A percentile compares a stretch with the other conserved stretches of the same genome.
These are phyloP conservation scores for Coccomyxa subellipsoidea DNA, from an alignment of 163 green algal genomes.

Conservation along the genomic window DNA sequence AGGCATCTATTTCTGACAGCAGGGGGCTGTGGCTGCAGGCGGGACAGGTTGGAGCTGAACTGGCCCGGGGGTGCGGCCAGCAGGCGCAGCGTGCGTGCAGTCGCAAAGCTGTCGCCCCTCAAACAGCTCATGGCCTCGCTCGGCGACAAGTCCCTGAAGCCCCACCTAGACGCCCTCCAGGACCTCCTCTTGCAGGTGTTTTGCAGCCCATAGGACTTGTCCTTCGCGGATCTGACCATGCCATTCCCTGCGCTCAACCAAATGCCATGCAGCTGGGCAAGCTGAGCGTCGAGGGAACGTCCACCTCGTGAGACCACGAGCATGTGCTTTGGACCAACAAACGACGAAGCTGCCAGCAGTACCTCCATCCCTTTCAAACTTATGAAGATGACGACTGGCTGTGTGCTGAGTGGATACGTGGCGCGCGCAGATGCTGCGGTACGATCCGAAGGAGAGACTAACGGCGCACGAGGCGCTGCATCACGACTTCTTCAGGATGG, in stretches of 20 bases:
- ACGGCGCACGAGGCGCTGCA: conserved; percentile 41
- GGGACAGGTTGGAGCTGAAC: conserved; percentile 45
- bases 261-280: background rate
- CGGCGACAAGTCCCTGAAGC: conserved; percentile 13
- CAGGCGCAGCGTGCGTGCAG: conserved; percentile 69
- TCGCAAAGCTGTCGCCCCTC: conserved; percentile 54
- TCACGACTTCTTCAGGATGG: conserved; percentile 50
- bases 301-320: background rate
- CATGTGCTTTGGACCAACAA: background rate
- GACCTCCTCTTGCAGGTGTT: background rate
- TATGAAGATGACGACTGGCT: conserved; percentile 9
- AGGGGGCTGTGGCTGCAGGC: background rate
- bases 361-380: conserved; percentile 5
- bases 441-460: conserved; percentile 36
- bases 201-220: background rate
- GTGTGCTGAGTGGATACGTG: conserved; percentile 35
- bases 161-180: background rate
- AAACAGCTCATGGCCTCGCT: conserved; percentile 31
- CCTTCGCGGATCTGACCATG: background rate
- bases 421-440: conserved; percentile 40
- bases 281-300: background rate
- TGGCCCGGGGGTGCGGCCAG: conserved; percentile 72
- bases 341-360: background rate
- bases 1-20: too few species aligned
- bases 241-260: background rate